A percentile compares a stretch with the other conserved stretches of the same genome.
phyloP scores from a whole-genome alignment of 1,284 basidiomycete species.

The Trametes polyzona region DNA sequence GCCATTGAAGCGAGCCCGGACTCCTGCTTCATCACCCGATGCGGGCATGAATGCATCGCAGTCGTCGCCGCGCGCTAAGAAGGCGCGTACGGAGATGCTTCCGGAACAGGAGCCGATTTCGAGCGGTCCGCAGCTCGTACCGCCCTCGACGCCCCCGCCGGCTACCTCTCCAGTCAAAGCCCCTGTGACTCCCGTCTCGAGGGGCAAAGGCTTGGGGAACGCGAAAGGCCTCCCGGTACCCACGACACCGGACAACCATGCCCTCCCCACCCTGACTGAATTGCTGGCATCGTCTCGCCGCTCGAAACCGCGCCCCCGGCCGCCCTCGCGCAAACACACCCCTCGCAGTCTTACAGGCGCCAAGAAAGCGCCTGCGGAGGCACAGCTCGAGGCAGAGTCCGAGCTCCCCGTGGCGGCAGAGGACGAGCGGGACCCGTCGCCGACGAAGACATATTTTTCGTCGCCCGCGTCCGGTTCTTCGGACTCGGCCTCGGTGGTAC shows the following conservation, averaged over 20 bases:
- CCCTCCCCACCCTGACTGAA: constrained; percentile 39
- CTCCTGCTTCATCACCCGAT: constrained; percentile 19
- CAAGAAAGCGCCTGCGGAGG: not conserved
- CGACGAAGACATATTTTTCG: constrained; percentile 47
- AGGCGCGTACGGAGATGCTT: constrained; percentile 20
- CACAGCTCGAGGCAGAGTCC: constrained; percentile 4
- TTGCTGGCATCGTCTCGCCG: constrained; percentile 41
- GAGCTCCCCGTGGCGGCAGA: constrained; percentile 10
- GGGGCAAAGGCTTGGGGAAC: constrained; percentile 32
- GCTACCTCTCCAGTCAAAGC: constrained; percentile 18
- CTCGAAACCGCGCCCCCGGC: constrained; percentile 39
- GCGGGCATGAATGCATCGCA: constrained; percentile 17
- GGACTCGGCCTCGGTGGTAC: constrained; percentile 31
- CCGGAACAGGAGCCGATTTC: constrained; percentile 21
- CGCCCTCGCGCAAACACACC: constrained; percentile 36
- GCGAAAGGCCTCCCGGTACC: constrained; percentile 33
- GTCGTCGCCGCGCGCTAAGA: constrained; percentile 25
- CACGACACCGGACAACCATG: constrained; percentile 30
- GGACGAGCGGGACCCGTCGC: constrained; percentile 31
- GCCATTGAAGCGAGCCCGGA: constrained; percentile 26
- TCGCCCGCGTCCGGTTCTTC: constrained; percentile 44
- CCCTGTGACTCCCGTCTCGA: constrained; percentile 23
- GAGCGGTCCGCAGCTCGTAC: constrained; percentile 27
- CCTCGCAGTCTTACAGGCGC: constrained; percentile 8
- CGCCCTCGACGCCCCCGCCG: constrained; percentile 33